Evolutionary conservation across 805 yeast genomes (phyloP).

Genomic region (Sugiyamaella mastotermitis): DNA sequence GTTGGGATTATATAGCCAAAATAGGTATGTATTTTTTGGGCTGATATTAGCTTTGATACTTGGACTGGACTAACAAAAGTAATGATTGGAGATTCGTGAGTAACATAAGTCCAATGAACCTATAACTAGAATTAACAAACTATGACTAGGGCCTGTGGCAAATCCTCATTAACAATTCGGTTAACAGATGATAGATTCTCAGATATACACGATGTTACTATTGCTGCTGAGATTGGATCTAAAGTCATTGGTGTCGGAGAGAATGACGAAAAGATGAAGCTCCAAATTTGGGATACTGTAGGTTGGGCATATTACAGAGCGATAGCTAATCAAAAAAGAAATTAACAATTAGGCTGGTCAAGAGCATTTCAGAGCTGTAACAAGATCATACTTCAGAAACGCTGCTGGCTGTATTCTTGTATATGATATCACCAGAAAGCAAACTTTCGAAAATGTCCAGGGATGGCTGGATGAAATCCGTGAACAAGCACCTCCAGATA

Average conservation of each 20-base stretch:
- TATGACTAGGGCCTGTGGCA: constrained; percentile 30
- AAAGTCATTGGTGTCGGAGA: constrained; percentile 28
- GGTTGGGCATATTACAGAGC: constrained; percentile 1
- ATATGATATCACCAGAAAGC: constrained; percentile 31
- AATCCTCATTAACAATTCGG: constrained; percentile 31
- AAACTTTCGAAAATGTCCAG: constrained; percentile 30
- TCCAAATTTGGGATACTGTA: constrained; percentile 32
- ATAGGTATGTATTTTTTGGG: constrained; percentile 19
- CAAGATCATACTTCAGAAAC: constrained; percentile 32
- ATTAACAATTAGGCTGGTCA: too few relatives aligned
- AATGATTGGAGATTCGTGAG: constrained; percentile 34
- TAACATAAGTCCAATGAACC: constrained; percentile 4
- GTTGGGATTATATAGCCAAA: constrained; percentile 31
- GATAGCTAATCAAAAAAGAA: background rate
- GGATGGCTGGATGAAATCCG: constrained; percentile 76
- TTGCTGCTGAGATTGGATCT: constrained; percentile 34
- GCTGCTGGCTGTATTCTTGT: constrained; percentile 34
- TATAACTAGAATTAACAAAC: background rate
- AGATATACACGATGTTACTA: constrained; percentile 31
- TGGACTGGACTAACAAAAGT: constrained; percentile 15
- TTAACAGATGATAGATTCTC: constrained; percentile 32
- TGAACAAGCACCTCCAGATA: constrained; percentile 59
- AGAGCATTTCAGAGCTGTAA: constrained; percentile 33
- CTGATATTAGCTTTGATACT: background rate
- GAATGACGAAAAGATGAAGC: constrained; percentile 26